Conservation (phyloP, 2,329 filamentous ascomycete genomes). For the Colletotrichum sp. region DNA sequence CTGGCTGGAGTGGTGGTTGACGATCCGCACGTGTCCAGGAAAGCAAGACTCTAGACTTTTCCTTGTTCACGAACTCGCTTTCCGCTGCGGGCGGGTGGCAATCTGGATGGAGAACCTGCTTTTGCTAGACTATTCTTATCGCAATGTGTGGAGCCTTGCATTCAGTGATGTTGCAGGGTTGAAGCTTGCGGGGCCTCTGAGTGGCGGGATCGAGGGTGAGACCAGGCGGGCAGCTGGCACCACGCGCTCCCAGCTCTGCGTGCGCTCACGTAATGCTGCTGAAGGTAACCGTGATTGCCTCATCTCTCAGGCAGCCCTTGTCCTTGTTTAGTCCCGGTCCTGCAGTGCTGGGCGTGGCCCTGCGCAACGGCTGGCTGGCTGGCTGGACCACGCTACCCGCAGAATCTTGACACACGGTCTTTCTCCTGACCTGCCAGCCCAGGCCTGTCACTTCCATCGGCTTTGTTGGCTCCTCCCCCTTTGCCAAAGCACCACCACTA, state of each 20-base stretch:
- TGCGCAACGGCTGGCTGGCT: constrained; percentile 10
- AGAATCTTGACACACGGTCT: constrained; percentile 21
- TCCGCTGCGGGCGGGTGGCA: neutral
- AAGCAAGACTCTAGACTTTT: neutral
- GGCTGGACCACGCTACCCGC: constrained; percentile 12
- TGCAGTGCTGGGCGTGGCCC: neutral
- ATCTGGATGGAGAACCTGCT: neutral
- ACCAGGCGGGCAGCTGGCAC: constrained; percentile 5
- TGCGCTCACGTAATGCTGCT: constrained; percentile 4
- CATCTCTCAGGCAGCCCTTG: constrained; percentile 6
- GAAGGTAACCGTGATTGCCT: neutral
- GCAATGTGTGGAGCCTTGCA: neutral
- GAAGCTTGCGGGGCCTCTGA: neutral
- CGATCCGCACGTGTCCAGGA: neutral
- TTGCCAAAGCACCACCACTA: constrained; percentile 14
- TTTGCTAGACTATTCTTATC: constrained; percentile 6
- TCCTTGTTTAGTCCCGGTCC: neutral
- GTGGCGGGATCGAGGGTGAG: neutral
- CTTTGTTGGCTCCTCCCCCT: constrained; percentile 17
- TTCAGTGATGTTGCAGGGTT: neutral
- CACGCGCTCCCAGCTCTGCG: neutral
- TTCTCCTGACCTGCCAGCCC: constrained; percentile 16
- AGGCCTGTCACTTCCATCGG: constrained; percentile 1
- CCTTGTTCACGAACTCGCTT: neutral
- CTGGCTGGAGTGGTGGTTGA: neutral